A percentile compares a stretch with the other conserved stretches of the same genome.
These are phyloP conservation scores for Conticribra guillardii DNA, from an alignment of 108 stramenopile species.

Conservation along the genomic window DNA sequence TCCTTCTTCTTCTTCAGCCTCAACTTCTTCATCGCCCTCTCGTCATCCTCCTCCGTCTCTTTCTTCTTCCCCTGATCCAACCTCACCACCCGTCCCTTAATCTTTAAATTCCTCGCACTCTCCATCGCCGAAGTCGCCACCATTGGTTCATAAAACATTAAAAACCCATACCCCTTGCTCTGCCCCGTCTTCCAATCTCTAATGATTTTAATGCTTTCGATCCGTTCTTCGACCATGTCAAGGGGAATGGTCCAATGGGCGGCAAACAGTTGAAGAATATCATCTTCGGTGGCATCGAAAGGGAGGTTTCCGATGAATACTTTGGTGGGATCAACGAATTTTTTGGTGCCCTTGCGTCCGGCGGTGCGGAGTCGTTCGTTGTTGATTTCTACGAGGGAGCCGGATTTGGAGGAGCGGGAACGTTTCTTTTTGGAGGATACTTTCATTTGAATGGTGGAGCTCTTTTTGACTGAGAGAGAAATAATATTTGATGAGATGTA, in stretches of 20 bases:
- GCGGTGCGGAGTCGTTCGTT: constrained; percentile 51
- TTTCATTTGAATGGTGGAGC: constrained; percentile 21
- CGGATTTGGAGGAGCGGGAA: constrained; percentile 38
- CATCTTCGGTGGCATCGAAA: constrained; percentile 54
- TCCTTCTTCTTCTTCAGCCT: constrained; percentile 26
- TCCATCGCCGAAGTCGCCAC: constrained; percentile 83
- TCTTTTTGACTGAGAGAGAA: too few relatives aligned
- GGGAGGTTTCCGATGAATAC: constrained; percentile 60
- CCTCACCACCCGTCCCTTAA: constrained; percentile 60
- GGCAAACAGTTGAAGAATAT: constrained; percentile 44
- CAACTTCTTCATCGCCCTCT: constrained; percentile 35
- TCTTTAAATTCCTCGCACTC: constrained; percentile 42
- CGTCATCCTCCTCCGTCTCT: constrained; percentile 48
- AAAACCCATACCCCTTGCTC: constrained; percentile 90
- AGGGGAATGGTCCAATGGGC: constrained; percentile 65
- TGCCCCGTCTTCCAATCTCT: constrained; percentile 87
- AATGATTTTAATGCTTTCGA: constrained; percentile 56
- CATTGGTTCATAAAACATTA: constrained; percentile 77
- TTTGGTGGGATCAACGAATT: constrained; percentile 69
- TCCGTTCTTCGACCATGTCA: constrained; percentile 41
- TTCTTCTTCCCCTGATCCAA: constrained; percentile 76
- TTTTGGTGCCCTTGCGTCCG: constrained; percentile 74
- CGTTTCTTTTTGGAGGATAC: constrained; percentile 29
- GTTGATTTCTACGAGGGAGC: constrained; percentile 38
- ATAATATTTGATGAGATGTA: too few relatives aligned